phyloP scores from a whole-genome alignment of 306 rosid genomes.

The Spatholobus suberectus region DNA sequence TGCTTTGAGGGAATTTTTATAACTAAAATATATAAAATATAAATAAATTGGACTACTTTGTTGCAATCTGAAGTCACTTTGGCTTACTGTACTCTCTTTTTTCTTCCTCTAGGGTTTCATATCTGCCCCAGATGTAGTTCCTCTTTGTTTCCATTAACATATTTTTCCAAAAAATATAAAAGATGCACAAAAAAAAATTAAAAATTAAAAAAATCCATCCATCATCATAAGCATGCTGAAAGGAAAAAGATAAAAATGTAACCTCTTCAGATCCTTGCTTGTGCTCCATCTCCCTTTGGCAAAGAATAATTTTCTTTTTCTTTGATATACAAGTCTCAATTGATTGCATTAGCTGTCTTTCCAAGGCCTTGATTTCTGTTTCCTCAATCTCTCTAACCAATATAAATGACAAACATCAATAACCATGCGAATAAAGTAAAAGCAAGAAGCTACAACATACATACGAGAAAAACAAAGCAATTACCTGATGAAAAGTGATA shows the following conservation, averaged over 20 bases:
- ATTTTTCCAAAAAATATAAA: neutral
- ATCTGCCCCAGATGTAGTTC: neutral
- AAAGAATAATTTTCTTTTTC: constrained; percentile 82
- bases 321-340: constrained; percentile 73
- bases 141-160: neutral
- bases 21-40: neutral
- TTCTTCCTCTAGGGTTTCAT: constrained; percentile 3
- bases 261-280: constrained; percentile 85
- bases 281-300: constrained; percentile 77
- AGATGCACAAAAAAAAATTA: neutral
- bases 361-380: constrained; percentile 77
- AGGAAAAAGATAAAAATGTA: constrained; percentile 9
- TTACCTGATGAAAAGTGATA: constrained; percentile 95
- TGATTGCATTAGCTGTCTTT: constrained; percentile 85
- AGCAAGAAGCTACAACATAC: no score
- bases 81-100: neutral
- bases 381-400: constrained; percentile 95
- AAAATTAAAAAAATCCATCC: neutral
- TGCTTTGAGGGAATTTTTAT: neutral
- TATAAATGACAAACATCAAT: no score
- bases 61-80: constrained; percentile 2
- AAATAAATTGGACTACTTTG: neutral
- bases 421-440: no score
- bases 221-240: neutral
- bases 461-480: no score